Evolutionary conservation across 768 basidiomycete species (phyloP).

Genomic region (Gymnopilus dilepis): DNA sequence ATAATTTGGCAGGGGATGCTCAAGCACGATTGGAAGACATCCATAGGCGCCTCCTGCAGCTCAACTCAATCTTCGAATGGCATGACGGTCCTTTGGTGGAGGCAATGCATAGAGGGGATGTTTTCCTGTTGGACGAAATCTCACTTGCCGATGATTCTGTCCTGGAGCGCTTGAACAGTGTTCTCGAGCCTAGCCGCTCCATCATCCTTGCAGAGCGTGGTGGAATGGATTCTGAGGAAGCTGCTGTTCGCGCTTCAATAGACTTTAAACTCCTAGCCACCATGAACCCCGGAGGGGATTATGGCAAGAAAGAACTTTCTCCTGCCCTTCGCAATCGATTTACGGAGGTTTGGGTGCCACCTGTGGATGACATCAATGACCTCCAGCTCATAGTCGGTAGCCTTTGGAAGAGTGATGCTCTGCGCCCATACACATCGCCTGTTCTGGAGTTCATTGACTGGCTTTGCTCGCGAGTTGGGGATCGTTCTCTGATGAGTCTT

Average conservation of each 20-base stretch:
- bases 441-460: conserved; percentile 84
- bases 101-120: conserved; percentile 84
- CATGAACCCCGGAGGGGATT: conserved; percentile 99
- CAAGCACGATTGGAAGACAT: conserved; percentile 43
- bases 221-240: conserved; percentile 70
- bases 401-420: conserved; percentile 63
- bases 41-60: conserved; percentile 49
- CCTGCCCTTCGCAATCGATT: conserved; percentile 97
- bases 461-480: conserved; percentile 67
- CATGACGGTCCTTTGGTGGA: conserved; percentile 94
- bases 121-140: conserved; percentile 95
- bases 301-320: conserved; percentile 98
- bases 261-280: conserved; percentile 92
- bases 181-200: conserved; percentile 88
- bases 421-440: conserved; percentile 59
- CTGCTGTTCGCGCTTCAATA: conserved; percentile 65
- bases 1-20: conserved; percentile 34
- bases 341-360: conserved; percentile 98
- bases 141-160: conserved; percentile 98
- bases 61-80: conserved; percentile 94
- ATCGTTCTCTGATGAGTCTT: conserved; percentile 71
- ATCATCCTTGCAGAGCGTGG: conserved; percentile 94
- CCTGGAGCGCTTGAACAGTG: conserved; percentile 94
- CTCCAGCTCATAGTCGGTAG: conserved; percentile 76
- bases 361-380: conserved; percentile 74